Evolutionary conservation across 768 basidiomycete genomes (phyloP).

Genomic region (Phaffia australis): DNA sequence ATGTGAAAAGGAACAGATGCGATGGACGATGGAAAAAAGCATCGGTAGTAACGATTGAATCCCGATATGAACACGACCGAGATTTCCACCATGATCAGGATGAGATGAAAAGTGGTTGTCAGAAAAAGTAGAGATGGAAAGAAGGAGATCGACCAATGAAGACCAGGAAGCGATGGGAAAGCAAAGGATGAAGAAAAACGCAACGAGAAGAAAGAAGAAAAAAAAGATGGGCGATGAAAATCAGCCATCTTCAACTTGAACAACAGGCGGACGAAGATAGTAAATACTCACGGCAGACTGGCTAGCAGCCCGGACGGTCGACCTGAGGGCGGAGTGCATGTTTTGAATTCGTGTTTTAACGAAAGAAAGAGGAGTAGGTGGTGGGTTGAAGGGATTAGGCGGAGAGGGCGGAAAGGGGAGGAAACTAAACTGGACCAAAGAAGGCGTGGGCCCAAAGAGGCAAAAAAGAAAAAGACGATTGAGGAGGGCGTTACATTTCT

Average conservation of each 20-base stretch:
- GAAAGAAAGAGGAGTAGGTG: conserved; percentile 45
- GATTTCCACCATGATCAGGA: background rate
- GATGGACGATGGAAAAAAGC: conserved; percentile 5
- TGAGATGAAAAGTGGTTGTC: too few relatives aligned
- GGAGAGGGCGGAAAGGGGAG: background rate
- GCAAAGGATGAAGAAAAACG: background rate
- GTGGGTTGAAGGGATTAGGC: conserved; percentile 35
- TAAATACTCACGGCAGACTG: conserved; percentile 29
- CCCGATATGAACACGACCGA: too few relatives aligned
- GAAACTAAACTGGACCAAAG: background rate
- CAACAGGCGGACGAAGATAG: background rate
- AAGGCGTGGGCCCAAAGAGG: too few relatives aligned
- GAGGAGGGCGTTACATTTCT: too few relatives aligned
- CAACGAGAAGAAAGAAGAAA: background rate
- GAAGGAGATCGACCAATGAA: conserved; percentile 1
- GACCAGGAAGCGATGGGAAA: background rate
- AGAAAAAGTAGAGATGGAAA: too few relatives aligned
- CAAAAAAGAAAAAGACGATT: too few relatives aligned
- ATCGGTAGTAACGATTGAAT: background rate
- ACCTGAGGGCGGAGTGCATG: conserved; percentile 37
- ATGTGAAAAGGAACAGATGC: background rate
- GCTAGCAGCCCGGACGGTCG: conserved; percentile 33
- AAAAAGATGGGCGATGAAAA: background rate
- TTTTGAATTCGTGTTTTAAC: conserved; percentile 32
- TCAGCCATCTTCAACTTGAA: background rate